phyloP scores from a whole-genome alignment of 2,329 filamentous ascomycete genomes.

The Penicillium thymicola region DNA sequence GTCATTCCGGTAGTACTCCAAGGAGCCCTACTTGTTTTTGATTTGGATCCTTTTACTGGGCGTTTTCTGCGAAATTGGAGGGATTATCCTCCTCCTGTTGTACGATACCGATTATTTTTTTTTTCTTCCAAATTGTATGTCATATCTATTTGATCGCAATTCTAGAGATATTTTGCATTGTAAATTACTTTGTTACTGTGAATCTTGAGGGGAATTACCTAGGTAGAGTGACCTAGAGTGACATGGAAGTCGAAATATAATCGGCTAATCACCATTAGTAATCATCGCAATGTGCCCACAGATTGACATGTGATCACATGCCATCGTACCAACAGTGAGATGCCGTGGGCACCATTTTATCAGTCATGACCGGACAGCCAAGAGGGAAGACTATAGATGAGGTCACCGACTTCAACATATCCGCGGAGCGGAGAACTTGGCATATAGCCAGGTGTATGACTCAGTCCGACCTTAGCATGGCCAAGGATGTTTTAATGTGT shows the following conservation, averaged over 20 bases:
- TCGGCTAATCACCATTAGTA: not conserved
- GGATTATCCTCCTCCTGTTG: slow-evolving; percentile 11
- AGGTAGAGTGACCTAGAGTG: not conserved
- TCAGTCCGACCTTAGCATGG: not conserved
- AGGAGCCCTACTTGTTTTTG: slow-evolving; percentile 3
- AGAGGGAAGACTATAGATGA: not conserved
- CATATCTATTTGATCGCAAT: slow-evolving; percentile 20
- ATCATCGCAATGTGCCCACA: not conserved
- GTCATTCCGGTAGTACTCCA: not conserved
- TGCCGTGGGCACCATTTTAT: not conserved
- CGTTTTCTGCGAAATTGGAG: slow-evolving; percentile 20
- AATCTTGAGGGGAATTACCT: not conserved
- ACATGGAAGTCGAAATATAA: not conserved
- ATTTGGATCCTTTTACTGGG: slow-evolving; percentile 14
- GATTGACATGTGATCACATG: not conserved
- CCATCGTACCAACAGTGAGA: not conserved
- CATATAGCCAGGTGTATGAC: not conserved
- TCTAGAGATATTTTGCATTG: slow-evolving; percentile 4
- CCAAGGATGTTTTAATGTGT: not conserved
- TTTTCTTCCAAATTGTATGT: slow-evolving; percentile 20
- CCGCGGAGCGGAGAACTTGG: slow-evolving; percentile 8
- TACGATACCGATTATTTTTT: slow-evolving; percentile 21
- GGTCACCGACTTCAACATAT: not conserved
- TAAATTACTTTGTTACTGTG: not conserved
- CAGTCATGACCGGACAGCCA: not conserved